Conservation (phyloP, 441 rosid species). For the Erodium texanum region DNA sequence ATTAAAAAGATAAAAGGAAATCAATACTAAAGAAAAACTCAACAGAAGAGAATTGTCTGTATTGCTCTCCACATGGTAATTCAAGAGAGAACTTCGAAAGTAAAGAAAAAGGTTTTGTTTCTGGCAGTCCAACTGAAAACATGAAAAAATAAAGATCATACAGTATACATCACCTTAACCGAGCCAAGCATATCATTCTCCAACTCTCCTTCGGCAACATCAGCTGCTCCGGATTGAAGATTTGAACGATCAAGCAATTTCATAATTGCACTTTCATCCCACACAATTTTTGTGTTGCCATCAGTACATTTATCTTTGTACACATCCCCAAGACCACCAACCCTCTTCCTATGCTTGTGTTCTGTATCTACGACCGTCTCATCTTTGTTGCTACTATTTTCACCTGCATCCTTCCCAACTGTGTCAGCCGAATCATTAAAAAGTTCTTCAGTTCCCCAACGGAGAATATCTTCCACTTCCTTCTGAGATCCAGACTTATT, state of each 20-base stretch:
- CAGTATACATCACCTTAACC: constrained; percentile 58
- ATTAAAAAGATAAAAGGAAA: constrained; percentile 17
- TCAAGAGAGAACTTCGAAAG: background rate
- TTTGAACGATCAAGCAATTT: constrained; percentile 95
- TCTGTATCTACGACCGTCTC: constrained; percentile 55
- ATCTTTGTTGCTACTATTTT: constrained; percentile 47
- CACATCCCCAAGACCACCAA: constrained; percentile 96
- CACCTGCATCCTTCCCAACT: constrained; percentile 56
- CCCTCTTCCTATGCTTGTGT: constrained; percentile 77
- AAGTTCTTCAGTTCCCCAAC: constrained; percentile 99
- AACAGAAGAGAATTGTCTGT: background rate
- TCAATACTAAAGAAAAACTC: background rate
- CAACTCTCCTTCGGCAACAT: constrained; percentile 63
- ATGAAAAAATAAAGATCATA: constrained; percentile 1
- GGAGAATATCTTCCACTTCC: constrained; percentile 97
- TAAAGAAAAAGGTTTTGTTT: too few species aligned
- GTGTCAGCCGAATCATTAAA: constrained; percentile 56
- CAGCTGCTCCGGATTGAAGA: constrained; percentile 60
- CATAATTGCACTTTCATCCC: constrained; percentile 91
- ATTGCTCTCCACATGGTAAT: background rate
- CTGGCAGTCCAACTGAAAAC: too few species aligned
- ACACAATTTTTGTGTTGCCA: constrained; percentile 70
- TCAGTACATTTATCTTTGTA: constrained; percentile 95
- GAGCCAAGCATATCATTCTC: constrained; percentile 99
- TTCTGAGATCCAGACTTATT: constrained; percentile 98